Conservation (phyloP, 1,284 basidiomycete species). For the Schizophyllum commune region DNA sequence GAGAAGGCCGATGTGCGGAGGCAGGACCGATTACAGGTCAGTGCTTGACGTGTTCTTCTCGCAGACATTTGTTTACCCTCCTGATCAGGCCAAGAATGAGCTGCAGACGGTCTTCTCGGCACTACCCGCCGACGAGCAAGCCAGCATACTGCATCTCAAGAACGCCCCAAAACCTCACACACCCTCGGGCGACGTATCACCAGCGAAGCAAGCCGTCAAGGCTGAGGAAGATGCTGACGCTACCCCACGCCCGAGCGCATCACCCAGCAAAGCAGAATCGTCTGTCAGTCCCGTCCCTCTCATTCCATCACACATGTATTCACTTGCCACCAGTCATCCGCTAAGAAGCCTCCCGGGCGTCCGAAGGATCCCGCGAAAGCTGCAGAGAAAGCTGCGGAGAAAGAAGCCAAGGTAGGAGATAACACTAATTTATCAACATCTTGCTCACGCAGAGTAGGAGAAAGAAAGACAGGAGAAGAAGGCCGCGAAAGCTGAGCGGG, state of each 20-base stretch:
- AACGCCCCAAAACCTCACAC: neutral
- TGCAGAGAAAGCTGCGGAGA: conserved; percentile 35
- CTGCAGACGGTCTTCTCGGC: conserved; percentile 45
- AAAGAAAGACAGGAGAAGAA: conserved; percentile 62
- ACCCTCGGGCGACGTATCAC: conserved; percentile 13
- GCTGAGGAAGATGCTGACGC: conserved; percentile 25
- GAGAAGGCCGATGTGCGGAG: conserved; percentile 61
- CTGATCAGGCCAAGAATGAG: conserved; percentile 50
- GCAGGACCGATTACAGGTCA: conserved; percentile 60
- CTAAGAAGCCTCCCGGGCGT: conserved; percentile 20
- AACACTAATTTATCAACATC: neutral
- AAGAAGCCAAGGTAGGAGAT: conserved; percentile 46
- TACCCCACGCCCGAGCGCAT: neutral
- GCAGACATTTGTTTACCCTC: neutral
- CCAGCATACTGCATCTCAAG: conserved; percentile 46
- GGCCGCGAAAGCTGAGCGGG: conserved; percentile 53
- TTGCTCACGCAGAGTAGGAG: conserved; percentile 33
- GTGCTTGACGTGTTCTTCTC: conserved; percentile 12
- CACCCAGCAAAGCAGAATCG: neutral
- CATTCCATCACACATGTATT: neutral
- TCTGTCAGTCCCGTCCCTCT: neutral
- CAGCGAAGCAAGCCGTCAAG: conserved; percentile 31
- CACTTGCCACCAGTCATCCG: neutral
- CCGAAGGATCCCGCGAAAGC: conserved; percentile 22
- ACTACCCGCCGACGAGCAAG: conserved; percentile 47